phyloP scores from a whole-genome alignment of 2,329 filamentous ascomycete genomes.

The Cladophialophora exuberans region DNA sequence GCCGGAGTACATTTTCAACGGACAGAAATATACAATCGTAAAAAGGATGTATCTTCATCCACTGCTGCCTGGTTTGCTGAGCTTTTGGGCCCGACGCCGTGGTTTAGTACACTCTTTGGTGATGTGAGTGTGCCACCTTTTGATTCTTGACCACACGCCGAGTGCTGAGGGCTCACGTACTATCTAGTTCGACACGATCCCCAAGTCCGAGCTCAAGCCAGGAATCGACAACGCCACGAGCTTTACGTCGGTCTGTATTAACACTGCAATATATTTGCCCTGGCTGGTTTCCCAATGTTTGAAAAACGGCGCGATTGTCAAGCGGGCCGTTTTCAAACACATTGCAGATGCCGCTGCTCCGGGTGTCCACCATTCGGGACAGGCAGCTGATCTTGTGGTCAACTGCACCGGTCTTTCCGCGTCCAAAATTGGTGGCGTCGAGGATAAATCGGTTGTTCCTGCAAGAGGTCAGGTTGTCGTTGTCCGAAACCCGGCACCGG shows the following conservation, averaged over 20 bases:
- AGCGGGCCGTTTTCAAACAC: constrained; percentile 67
- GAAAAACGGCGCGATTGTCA: constrained; percentile 70
- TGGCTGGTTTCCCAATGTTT: constrained; percentile 83
- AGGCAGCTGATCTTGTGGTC: constrained; percentile 69
- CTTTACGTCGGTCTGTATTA: constrained; percentile 89
- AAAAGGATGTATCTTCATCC: constrained; percentile 62
- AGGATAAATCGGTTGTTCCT: constrained; percentile 73
- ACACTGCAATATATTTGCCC: constrained; percentile 82
- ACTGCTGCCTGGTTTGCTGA: constrained; percentile 67
- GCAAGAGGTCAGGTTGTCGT: constrained; percentile 82
- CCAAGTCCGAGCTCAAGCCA: constrained; percentile 59
- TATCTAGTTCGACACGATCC: constrained; percentile 67
- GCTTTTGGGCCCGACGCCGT: constrained; percentile 68
- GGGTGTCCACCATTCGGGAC: constrained; percentile 59
- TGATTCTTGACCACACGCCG: neutral
- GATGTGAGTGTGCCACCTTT: constrained; percentile 54
- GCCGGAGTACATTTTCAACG: constrained; percentile 76
- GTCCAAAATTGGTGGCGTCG: constrained; percentile 76
- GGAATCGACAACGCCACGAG: constrained; percentile 72
- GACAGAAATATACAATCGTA: constrained; percentile 60
- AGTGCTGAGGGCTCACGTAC: neutral
- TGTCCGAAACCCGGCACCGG: constrained; percentile 74
- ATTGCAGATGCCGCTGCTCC: constrained; percentile 72
- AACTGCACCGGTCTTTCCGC: constrained; percentile 85
- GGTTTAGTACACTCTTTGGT: constrained; percentile 72